Percentiles rank a stretch among this genome's conserved stretches.
phyloP scores from a whole-genome alignment of 2,329 filamentous ascomycete species.

The Aspergillus sp. region DNA sequence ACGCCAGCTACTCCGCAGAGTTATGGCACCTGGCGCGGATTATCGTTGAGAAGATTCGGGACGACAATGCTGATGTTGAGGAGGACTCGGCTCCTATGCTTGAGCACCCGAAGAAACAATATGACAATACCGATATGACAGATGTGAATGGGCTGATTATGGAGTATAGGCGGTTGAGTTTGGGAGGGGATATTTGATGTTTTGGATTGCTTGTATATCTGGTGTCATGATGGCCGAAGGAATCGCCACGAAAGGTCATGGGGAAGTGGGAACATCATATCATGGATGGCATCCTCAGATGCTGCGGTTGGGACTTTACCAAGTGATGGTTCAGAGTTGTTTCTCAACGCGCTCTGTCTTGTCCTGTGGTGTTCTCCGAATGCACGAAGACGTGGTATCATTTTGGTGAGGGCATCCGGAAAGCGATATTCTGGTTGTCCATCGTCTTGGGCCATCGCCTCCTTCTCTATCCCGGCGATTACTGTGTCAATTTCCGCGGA shows the following conservation, averaged over 20 bases:
- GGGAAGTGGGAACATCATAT: background rate
- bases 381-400: background rate
- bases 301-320: background rate
- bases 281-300: background rate
- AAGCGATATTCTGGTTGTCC: background rate
- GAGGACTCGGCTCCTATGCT: background rate
- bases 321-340: background rate
- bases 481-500: background rate
- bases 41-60: conserved; percentile 18
- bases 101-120: conserved; percentile 7
- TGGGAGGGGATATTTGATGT: conserved; percentile 6
- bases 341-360: background rate
- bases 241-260: background rate
- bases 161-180: conserved; percentile 24
- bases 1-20: conserved; percentile 25
- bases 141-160: conserved; percentile 27
- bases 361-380: background rate
- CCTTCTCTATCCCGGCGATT: background rate
- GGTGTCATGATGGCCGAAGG: background rate
- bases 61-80: background rate
- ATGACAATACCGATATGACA: conserved; percentile 26
- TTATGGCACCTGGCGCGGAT: conserved; percentile 29
- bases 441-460: too few relatives aligned
- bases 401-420: background rate
- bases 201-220: background rate